Evolutionary conservation across 768 basidiomycete species (phyloP).

Genomic region (Hygrocybe coccinea): DNA sequence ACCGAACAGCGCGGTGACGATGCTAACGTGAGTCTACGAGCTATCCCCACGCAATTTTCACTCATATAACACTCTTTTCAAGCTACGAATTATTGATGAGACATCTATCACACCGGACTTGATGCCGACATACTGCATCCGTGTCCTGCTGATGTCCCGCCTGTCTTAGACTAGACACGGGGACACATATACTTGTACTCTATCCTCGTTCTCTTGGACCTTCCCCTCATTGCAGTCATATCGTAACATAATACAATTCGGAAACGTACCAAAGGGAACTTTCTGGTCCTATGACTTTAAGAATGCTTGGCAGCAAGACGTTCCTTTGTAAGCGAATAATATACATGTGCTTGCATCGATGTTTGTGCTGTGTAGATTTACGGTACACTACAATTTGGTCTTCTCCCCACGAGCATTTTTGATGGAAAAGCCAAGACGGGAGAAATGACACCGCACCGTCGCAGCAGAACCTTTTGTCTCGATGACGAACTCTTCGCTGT

Average conservation of each 20-base stretch:
- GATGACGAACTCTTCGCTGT: slow-evolving; percentile 44
- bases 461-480: slow-evolving; percentile 41
- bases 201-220: not conserved
- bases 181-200: not conserved
- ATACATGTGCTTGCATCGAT: too few species aligned
- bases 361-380: too few species aligned
- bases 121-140: slow-evolving; percentile 4
- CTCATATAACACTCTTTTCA: slow-evolving; percentile 3
- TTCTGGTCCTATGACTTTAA: not conserved
- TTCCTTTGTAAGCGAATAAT: too few species aligned
- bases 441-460: slow-evolving; percentile 49
- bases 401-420: slow-evolving; percentile 2
- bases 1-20: slow-evolving; percentile 92
- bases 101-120: slow-evolving; percentile 39
- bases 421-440: slow-evolving; percentile 39
- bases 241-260: not conserved
- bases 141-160: not conserved
- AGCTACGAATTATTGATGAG: slow-evolving; percentile 56
- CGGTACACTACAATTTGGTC: not conserved
- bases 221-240: not conserved
- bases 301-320: too few species aligned
- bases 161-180: not conserved
- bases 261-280: not conserved
- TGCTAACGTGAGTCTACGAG: slow-evolving; percentile 66
- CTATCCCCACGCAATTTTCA: not conserved